Conservation (phyloP, 1,139 yeast genomes). For the Kodamaea suecica region DNA sequence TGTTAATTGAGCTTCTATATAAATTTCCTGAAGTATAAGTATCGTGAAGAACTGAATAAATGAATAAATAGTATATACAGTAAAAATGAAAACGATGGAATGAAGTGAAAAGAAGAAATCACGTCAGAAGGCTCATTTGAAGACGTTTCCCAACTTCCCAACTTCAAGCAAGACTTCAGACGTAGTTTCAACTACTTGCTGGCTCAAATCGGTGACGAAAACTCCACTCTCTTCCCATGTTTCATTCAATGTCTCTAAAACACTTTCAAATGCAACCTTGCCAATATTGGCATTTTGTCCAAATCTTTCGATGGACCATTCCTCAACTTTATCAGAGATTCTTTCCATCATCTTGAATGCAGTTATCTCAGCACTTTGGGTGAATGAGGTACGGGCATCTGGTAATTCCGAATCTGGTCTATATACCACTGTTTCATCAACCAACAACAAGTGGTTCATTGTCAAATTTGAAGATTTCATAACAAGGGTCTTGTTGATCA, state of each 20-base stretch:
- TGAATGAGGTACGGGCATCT: conserved; percentile 35
- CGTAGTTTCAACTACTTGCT: conserved; percentile 26
- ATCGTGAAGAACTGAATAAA: no score
- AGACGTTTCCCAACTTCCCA: conserved; percentile 24
- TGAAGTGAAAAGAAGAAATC: neutral
- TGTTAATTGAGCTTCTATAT: no score
- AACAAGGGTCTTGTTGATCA: conserved; percentile 58
- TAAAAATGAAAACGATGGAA: neutral
- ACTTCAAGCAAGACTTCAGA: conserved; percentile 40
- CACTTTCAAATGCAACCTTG: conserved; percentile 78
- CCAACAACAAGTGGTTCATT: conserved; percentile 70
- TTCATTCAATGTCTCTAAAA: conserved; percentile 52
- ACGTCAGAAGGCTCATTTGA: no score
- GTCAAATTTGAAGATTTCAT: conserved; percentile 88
- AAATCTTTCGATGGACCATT: conserved; percentile 88
- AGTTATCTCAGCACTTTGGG: conserved; percentile 83
- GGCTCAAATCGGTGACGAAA: conserved; percentile 35
- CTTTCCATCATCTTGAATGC: conserved; percentile 72
- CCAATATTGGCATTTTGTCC: conserved; percentile 85
- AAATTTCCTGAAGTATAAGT: no score
- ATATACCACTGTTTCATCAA: conserved; percentile 81
- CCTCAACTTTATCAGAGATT: conserved; percentile 81
- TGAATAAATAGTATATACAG: neutral
- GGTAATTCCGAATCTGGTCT: conserved; percentile 47
- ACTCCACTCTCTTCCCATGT: conserved; percentile 43